Evolutionary conservation across 345 rosid species (phyloP), one percentile per base, ranked within the genome.

Genomic region (Citrus reticulata): DNA sequence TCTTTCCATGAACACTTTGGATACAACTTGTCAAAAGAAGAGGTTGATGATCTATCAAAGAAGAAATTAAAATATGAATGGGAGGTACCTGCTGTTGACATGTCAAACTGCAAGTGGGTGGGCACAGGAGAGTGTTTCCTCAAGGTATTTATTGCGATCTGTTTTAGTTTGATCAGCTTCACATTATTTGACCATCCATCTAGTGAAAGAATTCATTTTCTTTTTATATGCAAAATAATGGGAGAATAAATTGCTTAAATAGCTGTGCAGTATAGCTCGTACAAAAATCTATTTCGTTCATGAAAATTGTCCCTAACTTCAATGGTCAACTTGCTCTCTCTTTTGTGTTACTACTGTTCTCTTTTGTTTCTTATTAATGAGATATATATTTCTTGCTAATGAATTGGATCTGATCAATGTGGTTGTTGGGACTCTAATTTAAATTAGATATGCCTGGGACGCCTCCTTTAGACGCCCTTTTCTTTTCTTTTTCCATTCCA

Each of bases 21-120:
- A 37, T 84, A 85, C 80, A 87, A 77, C 29, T 78, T 93, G 84
- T 82, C 98, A 49, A 85, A 91, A 79, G 88, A 49, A 75, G 95
- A 93, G 80, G 80, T 84, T 78, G 87, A 90, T 51, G 76, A 72
- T 73, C 79, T 93, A 77, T 80, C 86, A 19, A 85, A 82, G 60
- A 89, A 89, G 66, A 89, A 81, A 80, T 84, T 91, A 91, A 91
- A 91, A 70, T 93, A 89, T 84, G 84, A 76, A 62, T 95, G 97
- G 97, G 93, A 92, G 70, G 74, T 89, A 74, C 91, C 93, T 81
- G 89, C 95, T 78, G 61, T 80, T 77, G 91, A 81, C 77, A 86
- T 83, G 86, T 82, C 91, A 70, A 89, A 90, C 82, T 91, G 93
- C 90, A 95, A 69, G 83, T 93, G 95, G 95, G 61, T 75, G 70